Base-by-base conservation (phyloP, 192 early-diverging fungal species). In the Coemansia javaensis region DNA sequence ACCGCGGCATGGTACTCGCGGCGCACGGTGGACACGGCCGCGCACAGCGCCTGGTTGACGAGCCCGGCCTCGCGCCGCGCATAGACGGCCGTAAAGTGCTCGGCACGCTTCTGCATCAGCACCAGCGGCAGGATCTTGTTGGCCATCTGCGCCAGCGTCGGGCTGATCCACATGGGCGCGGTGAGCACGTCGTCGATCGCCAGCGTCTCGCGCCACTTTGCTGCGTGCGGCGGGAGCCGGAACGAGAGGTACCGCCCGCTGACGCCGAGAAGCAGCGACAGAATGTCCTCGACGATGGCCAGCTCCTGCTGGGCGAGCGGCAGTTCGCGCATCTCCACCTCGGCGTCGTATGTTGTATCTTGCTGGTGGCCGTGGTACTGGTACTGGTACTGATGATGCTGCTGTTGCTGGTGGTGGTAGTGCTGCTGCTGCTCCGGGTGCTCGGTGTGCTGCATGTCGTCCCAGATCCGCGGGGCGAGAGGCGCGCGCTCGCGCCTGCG, bases 11-110 rank as follows among this genome's bases (percentile, higher is more conserved):
- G 58, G 46, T 90, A 97, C 40, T 94, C 93, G 80, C 90, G 88
- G 23, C 89, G 44, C 25, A 98, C 50, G 18, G 42, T 71, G 12
- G 79, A 57, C 32, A 95, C 86, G 0, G 90, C 89, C 1, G 91
- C 88, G 48, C 85, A 87, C 1, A 99, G 81, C 0, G 96, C 94
- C 60, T 99, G 91, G 47, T 81, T 87, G 20, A 94, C 85, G 12
- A 84, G 81, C 3, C 96, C 96, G 40, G 87, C 90, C 22, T 86
- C 81, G 23, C 88, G 87, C 11, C 75, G 66, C 8, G 85, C 80
- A 47, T 89, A 87, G 0, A 77, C 62, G 18, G 82, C 76, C 7
- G 90, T 78, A 72, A 94, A 99, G 12, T 84, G 77, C 28, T 87
- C 79, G 28, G 96, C 66, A 16, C 80, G 82, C 14, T 71, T 63